These are phyloP conservation scores for Zygosaccharomyces pseudorouxii DNA, from an alignment of 805 yeast species.

Conservation along the genomic window DNA sequence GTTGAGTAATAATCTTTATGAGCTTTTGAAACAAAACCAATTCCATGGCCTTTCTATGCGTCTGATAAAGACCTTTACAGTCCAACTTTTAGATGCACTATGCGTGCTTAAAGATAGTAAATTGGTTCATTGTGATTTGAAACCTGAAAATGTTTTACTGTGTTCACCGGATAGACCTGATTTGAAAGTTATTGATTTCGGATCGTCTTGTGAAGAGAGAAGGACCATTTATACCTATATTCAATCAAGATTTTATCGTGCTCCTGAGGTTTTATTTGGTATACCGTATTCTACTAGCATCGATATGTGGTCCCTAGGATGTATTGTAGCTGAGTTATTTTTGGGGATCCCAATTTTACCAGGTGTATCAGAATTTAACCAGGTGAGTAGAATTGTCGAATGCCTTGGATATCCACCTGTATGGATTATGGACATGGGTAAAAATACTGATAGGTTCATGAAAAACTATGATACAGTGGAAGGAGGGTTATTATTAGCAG, in stretches of 20 bases:
- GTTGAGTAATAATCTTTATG: constrained; percentile 82
- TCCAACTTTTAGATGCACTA: constrained; percentile 77
- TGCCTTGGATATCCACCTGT: constrained; percentile 84
- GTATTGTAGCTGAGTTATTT: constrained; percentile 85
- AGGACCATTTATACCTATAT: constrained; percentile 87
- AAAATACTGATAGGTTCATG: constrained; percentile 63
- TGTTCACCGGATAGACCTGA: constrained; percentile 69
- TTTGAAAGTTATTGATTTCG: constrained; percentile 92
- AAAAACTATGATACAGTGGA: constrained; percentile 17
- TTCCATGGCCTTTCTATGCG: constrained; percentile 84
- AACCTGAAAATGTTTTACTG: constrained; percentile 89
- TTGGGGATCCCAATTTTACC: constrained; percentile 92
- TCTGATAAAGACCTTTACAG: constrained; percentile 70
- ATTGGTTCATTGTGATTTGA: constrained; percentile 91
- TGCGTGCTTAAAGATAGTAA: constrained; percentile 75
- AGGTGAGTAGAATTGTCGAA: constrained; percentile 72
- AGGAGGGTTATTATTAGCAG: constrained; percentile 7
- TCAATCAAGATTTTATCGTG: constrained; percentile 87
- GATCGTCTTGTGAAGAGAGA: constrained; percentile 89
- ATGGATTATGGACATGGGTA: constrained; percentile 97
- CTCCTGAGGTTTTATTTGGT: constrained; percentile 92
- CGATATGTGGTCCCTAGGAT: constrained; percentile 97
- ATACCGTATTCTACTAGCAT: constrained; percentile 88
- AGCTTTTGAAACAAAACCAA: constrained; percentile 85
- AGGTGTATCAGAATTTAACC: constrained; percentile 91